Base-by-base conservation (phyloP, 345 rosid genomes). In the Rubroshorea leprosula region DNA sequence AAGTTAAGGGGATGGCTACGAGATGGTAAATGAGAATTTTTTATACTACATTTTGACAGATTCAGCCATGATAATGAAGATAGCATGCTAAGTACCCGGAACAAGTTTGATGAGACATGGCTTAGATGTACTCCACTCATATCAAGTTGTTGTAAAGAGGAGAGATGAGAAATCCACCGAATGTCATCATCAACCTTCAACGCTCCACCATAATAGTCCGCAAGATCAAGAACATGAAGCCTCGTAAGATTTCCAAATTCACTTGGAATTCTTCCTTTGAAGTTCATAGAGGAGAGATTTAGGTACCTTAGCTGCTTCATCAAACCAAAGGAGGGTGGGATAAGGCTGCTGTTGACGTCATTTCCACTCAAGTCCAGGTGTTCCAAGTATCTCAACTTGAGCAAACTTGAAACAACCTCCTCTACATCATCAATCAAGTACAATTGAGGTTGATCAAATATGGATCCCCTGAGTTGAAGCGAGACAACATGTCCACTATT, bases 161-260 rank as follows among this genome's bases (percentile, higher is more conserved):
- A 10, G 1, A 68, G 57, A 10, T 51, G 48, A 49, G 68, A 68
- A 61, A 68, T 13, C 72, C 63, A 68, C 6, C 50, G 25, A 5
- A 55, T 27, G 6, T 43, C 11, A 0, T 23, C n/a, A n/a, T n/a
- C n/a, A n/a, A n/a, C n/a, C n/a, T n/a, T n/a, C n/a, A n/a, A 12
- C 16, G 0, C 13, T 24, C 17, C 24, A 5, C 19, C 38, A 19
- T 29, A 13, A 11, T 1, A 2, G n/a, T n/a, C n/a, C 20, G 62
- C 26, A 45, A 71, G 68, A 39, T 62, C 67, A 23, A 66, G 71
- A 45, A 27, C 41, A 4, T 21, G 55, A 23, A 71, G 29, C 13
- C 60, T 39, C 5, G 71, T 65, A 0, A 71, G 54, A 11, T 71
- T 71, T 19, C 63, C 71, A 3, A 71, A 54, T 31, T 46, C 53